These are phyloP conservation scores for Monosporascus sp. DNA, from an alignment of 2,329 filamentous ascomycete genomes.

Conservation along the genomic window DNA sequence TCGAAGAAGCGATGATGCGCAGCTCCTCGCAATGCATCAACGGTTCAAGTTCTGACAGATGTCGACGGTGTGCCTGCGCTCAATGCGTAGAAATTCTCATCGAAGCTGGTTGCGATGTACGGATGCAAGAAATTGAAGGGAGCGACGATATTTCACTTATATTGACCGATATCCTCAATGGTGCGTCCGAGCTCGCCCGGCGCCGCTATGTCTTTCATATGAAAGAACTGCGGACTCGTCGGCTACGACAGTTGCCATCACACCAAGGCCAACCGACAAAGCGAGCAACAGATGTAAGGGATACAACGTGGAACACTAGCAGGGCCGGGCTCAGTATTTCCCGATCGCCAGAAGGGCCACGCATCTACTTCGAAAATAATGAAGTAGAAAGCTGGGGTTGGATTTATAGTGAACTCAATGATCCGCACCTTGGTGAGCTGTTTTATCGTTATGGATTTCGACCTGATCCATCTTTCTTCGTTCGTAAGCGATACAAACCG, in stretches of 20 bases:
- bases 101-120: not conserved
- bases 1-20: not conserved
- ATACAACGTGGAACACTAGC: not conserved
- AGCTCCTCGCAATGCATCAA: not conserved
- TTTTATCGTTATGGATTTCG: constrained; percentile 1
- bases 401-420: not conserved
- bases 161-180: not conserved
- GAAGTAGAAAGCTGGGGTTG: not conserved
- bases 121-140: not conserved
- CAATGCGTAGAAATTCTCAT: not conserved
- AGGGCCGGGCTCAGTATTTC: not conserved
- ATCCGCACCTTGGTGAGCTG: not conserved
- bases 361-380: not conserved
- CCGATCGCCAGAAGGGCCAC: not conserved
- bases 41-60: not conserved
- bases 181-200: constrained; percentile 1
- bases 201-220: not conserved
- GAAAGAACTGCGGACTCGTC: not conserved
- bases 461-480: not conserved
- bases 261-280: not conserved
- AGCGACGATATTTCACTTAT: not conserved
- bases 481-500: not conserved
- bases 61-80: not conserved
- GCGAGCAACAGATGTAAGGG: not conserved
- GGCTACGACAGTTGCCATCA: not conserved